These are phyloP conservation scores for Francoa sonchifolia DNA, from an alignment of 441 rosid genomes.

Conservation along the genomic window DNA sequence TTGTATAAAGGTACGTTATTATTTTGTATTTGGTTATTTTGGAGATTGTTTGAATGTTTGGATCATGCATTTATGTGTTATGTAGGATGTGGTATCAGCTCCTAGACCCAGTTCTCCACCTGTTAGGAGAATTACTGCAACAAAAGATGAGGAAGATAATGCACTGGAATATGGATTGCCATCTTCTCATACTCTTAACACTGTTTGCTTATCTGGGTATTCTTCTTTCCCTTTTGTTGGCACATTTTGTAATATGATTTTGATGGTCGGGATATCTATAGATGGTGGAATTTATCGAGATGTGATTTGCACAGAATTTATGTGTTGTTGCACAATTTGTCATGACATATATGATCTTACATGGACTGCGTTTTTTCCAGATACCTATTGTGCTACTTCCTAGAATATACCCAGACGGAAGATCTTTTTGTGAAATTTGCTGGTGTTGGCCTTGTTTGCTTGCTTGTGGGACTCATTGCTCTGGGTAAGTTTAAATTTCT, in stretches of 20 bases:
- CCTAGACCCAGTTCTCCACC: conserved; percentile 90
- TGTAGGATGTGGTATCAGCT: conserved; percentile 85
- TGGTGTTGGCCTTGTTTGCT: conserved; percentile 51
- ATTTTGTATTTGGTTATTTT: too few relatives aligned
- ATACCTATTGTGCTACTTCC: conserved; percentile 57
- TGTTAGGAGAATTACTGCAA: conserved; percentile 71
- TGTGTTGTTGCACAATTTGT: too few relatives aligned
- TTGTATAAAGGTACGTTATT: conserved; percentile 51
- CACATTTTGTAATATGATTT: background rate
- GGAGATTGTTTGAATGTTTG: too few relatives aligned
- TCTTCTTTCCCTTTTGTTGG: conserved; percentile 3
- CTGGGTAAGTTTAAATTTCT: conserved; percentile 37
- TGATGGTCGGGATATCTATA: background rate
- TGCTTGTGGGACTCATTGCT: conserved; percentile 53
- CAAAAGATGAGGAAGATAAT: conserved; percentile 90
- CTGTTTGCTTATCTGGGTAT: conserved; percentile 91
- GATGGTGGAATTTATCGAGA: too few relatives aligned
- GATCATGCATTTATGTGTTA: too few relatives aligned
- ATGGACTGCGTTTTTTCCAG: conserved; percentile 29
- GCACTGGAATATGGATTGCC: conserved; percentile 97
- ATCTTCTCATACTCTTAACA: conserved; percentile 91
- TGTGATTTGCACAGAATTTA: too few relatives aligned
- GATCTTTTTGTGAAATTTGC: conserved; percentile 24
- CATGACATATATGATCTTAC: background rate
- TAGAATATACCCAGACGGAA: conserved; percentile 28